A percentile compares a stretch with the other conserved stretches of the same genome.
Conservation (phyloP, 129 eudicot species). For the Artemisia tridentata region DNA sequence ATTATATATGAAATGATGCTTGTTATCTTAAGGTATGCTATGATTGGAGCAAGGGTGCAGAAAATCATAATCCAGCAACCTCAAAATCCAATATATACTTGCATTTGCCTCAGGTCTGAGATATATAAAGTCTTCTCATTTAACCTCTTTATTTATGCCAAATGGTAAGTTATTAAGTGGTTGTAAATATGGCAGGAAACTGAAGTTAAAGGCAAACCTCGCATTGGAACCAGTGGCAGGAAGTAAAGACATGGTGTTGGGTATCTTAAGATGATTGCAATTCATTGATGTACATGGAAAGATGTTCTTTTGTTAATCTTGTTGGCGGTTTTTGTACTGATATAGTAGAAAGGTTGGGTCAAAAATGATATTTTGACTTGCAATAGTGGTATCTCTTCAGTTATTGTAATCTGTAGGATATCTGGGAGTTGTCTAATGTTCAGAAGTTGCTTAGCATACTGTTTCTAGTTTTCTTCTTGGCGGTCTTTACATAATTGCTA, state of each 20-base stretch:
- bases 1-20: neutral
- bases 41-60: constrained; percentile 98
- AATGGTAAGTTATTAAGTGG: neutral
- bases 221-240: constrained; percentile 52
- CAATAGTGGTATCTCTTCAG: neutral
- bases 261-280: neutral
- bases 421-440: constrained; percentile 3
- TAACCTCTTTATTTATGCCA: neutral
- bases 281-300: constrained; percentile 23
- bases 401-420: no score
- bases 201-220: constrained; percentile 84
- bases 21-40: constrained; percentile 65
- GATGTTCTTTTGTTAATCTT: constrained; percentile 10
- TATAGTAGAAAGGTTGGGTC: constrained; percentile 11
- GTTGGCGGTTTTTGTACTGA: neutral
- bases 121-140: neutral
- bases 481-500: no score
- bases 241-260: constrained; percentile 32
- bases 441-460: neutral
- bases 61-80: constrained; percentile 84
- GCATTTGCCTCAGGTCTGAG: constrained; percentile 70
- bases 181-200: constrained; percentile 47
- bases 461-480: neutral
- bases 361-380: constrained; percentile 2
- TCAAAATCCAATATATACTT: constrained; percentile 67